Evolutionary conservation across 225 moss, liverwort and hornwort species (phyloP).

Genomic region (Sphagnum tenellum): DNA sequence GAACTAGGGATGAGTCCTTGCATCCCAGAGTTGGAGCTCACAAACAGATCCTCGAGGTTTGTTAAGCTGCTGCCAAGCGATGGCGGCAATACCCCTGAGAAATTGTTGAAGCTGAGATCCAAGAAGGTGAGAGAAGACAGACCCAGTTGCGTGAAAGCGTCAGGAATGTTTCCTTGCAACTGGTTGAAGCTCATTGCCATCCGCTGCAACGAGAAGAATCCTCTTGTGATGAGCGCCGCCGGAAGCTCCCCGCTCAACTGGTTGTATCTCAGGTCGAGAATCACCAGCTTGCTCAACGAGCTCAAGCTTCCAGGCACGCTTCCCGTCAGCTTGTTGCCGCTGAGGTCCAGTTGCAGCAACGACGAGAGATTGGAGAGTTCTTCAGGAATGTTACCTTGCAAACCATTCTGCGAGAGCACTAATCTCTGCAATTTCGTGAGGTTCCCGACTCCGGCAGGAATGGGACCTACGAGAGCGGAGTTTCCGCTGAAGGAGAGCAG

Average conservation of each 20-base stretch:
- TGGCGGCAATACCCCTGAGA: not conserved
- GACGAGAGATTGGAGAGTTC: not conserved
- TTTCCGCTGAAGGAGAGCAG: conserved; percentile 29
- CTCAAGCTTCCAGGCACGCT: conserved; percentile 12
- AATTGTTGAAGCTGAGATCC: conserved; percentile 2
- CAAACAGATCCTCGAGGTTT: conserved; percentile 3
- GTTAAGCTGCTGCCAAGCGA: not conserved
- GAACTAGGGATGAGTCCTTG: not conserved
- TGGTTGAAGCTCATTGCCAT: conserved; percentile 29
- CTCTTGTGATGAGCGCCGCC: not conserved
- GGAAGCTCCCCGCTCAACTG: conserved; percentile 4
- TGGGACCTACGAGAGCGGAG: conserved; percentile 13
- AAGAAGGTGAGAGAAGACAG: not conserved
- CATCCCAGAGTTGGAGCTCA: not conserved
- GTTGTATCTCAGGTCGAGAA: conserved; percentile 4
- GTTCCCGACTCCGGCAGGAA: conserved; percentile 23
- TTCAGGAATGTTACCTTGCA: conserved; percentile 1
- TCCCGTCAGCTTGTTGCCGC: conserved; percentile 25
- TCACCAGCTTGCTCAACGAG: conserved; percentile 1
- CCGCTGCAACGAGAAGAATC: conserved; percentile 7
- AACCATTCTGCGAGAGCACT: conserved; percentile 15
- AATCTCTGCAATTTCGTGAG: conserved; percentile 26
- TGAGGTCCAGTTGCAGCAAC: conserved; percentile 31
- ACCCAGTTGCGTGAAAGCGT: conserved; percentile 1
- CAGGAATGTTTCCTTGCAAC: not conserved